These are phyloP conservation scores for Hemileccinum rubropunctum DNA, from an alignment of 768 basidiomycete genomes.

Conservation along the genomic window DNA sequence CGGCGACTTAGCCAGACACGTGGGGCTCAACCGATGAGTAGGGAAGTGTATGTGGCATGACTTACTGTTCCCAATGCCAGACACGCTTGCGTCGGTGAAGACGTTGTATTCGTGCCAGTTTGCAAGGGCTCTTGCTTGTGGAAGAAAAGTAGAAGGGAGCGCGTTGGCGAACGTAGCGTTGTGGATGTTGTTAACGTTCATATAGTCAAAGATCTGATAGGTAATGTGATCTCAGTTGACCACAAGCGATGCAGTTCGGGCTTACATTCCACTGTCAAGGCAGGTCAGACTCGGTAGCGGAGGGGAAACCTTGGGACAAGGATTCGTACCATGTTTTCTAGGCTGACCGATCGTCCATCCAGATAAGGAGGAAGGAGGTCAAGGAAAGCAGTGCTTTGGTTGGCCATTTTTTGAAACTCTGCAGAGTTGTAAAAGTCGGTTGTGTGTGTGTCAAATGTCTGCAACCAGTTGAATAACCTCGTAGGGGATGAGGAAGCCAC, in stretches of 20 bases:
- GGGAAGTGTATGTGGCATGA: constrained; percentile 2
- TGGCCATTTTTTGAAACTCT: constrained; percentile 45
- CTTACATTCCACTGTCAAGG: constrained; percentile 45
- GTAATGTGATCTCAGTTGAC: background rate
- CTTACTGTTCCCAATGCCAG: constrained; percentile 66
- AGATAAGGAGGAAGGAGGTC: constrained; percentile 47
- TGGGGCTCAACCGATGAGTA: background rate
- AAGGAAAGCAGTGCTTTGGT: constrained; percentile 48
- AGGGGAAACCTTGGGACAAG: background rate
- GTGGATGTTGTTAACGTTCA: constrained; percentile 72
- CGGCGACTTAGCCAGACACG: constrained; percentile 49
- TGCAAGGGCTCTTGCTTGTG: constrained; percentile 57
- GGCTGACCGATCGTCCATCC: constrained; percentile 48
- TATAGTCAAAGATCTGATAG: constrained; percentile 62
- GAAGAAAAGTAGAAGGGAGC: constrained; percentile 49
- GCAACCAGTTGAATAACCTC: background rate
- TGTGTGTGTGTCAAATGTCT: constrained; percentile 51
- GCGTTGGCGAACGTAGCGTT: constrained; percentile 48
- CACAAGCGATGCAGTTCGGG: background rate
- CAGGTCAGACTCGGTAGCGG: constrained; percentile 3
- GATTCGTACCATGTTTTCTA: constrained; percentile 55
- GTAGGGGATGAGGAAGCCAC: background rate
- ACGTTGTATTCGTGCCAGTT: constrained; percentile 73
- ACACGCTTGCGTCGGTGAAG: constrained; percentile 50
- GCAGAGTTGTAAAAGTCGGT: constrained; percentile 53